Conservation (phyloP, 2,329 filamentous ascomycete species). For the Monilinia polystroma region DNA sequence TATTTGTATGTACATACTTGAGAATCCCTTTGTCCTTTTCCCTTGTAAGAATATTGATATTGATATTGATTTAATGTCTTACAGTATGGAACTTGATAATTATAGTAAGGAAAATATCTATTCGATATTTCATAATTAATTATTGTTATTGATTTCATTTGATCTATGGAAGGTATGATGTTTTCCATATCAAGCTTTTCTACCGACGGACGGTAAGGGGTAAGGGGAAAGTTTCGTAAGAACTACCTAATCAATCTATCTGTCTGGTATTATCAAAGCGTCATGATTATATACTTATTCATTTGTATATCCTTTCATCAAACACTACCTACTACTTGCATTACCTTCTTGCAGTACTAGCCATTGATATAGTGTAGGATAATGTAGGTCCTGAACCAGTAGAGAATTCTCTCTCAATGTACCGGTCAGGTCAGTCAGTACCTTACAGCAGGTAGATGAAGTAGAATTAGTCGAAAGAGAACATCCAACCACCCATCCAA, state of each 20-base stretch:
- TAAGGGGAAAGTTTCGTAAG: neutral
- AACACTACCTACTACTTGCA: neutral
- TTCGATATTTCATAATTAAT: neutral
- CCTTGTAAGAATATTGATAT: neutral
- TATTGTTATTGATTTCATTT: neutral
- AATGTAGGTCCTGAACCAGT: neutral
- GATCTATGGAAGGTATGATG: neutral
- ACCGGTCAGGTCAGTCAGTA: neutral
- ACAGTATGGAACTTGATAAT: neutral
- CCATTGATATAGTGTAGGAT: neutral
- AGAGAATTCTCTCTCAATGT: neutral
- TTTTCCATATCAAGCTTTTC: neutral
- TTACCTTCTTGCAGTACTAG: neutral
- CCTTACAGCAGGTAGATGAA: neutral
- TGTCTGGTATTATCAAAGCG: slow-evolving; percentile 7
- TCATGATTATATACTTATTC: neutral
- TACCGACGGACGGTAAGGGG: neutral
- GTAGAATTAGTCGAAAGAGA: neutral
- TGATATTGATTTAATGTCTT: neutral
- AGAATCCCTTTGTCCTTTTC: neutral
- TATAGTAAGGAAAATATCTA: too few relatives aligned
- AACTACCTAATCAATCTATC: neutral
- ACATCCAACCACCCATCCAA: neutral
- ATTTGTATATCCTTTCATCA: neutral
- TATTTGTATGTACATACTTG: neutral